Evolutionary conservation across 2,329 filamentous ascomycete species (phyloP).

Genomic region (Alternaria incomplexa): DNA sequence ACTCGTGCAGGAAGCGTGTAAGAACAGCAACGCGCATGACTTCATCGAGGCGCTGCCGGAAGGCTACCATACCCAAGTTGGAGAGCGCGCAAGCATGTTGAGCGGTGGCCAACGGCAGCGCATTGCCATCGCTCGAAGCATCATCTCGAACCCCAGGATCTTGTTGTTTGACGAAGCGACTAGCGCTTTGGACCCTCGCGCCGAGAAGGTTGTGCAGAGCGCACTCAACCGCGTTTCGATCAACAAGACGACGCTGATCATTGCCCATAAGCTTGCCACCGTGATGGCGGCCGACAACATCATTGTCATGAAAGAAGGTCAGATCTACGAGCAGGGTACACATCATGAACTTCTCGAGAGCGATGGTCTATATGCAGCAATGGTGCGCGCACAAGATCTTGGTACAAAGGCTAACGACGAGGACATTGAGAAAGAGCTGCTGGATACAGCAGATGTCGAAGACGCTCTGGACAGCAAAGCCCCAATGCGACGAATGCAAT

Average conservation of each 20-base stretch:
- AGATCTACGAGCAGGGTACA: conserved; percentile 70
- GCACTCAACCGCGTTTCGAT: conserved; percentile 83
- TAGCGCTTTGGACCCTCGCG: conserved; percentile 89
- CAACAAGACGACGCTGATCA: conserved; percentile 89
- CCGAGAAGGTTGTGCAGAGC: conserved; percentile 90
- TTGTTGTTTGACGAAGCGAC: conserved; percentile 94
- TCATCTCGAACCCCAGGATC: conserved; percentile 89
- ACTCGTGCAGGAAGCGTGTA: neutral
- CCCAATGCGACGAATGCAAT: conserved; percentile 7
- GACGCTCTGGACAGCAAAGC: conserved; percentile 3
- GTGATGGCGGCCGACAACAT: conserved; percentile 63
- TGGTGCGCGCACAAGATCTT: conserved; percentile 18
- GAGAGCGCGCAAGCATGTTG: neutral
- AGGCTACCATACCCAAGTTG: neutral
- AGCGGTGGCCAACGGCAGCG: conserved; percentile 91
- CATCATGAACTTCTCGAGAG: conserved; percentile 45
- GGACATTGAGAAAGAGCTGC: neutral
- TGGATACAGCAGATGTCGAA: neutral
- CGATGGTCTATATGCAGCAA: conserved; percentile 10
- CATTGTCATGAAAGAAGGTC: conserved; percentile 72
- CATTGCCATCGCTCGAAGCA: conserved; percentile 88
- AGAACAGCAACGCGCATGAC: neutral
- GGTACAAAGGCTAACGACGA: conserved; percentile 26
- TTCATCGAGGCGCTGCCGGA: neutral
- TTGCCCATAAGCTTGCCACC: conserved; percentile 90